Conservation (phyloP, 202 grass and related monocot genomes). For the Panicum virgatum region DNA sequence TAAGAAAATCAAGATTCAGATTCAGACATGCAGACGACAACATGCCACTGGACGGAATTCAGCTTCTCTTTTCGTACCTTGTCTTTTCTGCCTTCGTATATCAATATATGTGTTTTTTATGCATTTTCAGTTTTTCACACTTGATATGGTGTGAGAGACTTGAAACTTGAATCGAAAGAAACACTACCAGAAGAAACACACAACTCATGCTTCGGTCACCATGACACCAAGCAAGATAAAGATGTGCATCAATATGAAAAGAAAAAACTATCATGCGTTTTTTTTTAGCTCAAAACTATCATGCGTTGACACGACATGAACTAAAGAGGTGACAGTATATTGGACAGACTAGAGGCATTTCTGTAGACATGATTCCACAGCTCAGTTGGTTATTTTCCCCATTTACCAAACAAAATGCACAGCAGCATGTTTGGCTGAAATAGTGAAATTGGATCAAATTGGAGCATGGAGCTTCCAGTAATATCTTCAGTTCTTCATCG, state of each 20-base stretch:
- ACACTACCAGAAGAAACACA: neutral
- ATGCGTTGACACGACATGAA: neutral
- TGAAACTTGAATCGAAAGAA: neutral
- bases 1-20: neutral
- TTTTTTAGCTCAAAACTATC: no score
- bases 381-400: neutral
- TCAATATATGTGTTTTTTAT: neutral
- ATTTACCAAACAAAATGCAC: no score
- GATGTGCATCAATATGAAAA: neutral
- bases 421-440: no score
- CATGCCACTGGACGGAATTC: neutral
- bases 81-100: neutral
- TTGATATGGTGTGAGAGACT: neutral
- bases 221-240: neutral
- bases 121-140: neutral
- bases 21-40: no score
- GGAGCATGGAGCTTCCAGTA: no score
- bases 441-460: no score
- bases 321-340: neutral
- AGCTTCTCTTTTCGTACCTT: neutral
- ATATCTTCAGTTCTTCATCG: neutral
- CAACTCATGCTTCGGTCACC: neutral
- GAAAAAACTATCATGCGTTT: neutral
- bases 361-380: neutral
- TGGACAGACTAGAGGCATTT: neutral